phyloP scores from a whole-genome alignment of 371 early-diverging fungal species.

The Zychaea mexicana region DNA sequence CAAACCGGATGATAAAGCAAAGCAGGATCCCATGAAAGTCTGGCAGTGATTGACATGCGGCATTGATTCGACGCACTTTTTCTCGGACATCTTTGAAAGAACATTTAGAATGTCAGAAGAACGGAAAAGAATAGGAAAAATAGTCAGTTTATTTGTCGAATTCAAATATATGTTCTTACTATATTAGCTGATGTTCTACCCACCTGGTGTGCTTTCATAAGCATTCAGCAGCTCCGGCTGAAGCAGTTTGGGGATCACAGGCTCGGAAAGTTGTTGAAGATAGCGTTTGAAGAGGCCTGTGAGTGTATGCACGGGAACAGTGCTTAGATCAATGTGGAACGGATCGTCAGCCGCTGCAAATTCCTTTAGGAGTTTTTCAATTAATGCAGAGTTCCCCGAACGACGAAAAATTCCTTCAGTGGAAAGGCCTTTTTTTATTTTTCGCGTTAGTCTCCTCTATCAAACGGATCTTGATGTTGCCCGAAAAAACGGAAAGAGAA shows the following conservation, averaged over 20 bases:
- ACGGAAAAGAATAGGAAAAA: background rate
- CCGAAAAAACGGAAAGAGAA: background rate
- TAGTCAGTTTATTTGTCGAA: background rate
- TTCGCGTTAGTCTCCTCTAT: background rate
- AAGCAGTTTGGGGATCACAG: conserved; percentile 50
- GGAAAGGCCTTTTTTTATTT: conserved; percentile 23
- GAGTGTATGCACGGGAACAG: conserved; percentile 22
- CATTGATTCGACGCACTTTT: background rate
- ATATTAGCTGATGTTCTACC: too few relatives aligned
- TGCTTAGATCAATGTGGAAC: background rate
- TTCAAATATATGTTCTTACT: background rate
- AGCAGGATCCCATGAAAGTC: conserved; percentile 29
- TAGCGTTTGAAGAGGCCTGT: conserved; percentile 60
- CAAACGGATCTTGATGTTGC: background rate
- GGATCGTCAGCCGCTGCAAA: conserved; percentile 18
- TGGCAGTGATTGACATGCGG: conserved; percentile 13
- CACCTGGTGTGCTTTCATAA: conserved; percentile 18
- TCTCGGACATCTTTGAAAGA: conserved; percentile 2
- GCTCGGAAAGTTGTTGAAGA: conserved; percentile 55
- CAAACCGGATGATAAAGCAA: conserved; percentile 18
- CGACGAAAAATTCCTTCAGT: conserved; percentile 37
- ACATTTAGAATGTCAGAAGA: background rate
- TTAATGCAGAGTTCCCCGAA: conserved; percentile 26
- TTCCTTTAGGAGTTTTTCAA: conserved; percentile 27
- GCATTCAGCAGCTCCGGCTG: conserved; percentile 50